These are phyloP conservation scores for Plenodomus lindquistii DNA, from an alignment of 2,329 filamentous ascomycete genomes.

Conservation along the genomic window DNA sequence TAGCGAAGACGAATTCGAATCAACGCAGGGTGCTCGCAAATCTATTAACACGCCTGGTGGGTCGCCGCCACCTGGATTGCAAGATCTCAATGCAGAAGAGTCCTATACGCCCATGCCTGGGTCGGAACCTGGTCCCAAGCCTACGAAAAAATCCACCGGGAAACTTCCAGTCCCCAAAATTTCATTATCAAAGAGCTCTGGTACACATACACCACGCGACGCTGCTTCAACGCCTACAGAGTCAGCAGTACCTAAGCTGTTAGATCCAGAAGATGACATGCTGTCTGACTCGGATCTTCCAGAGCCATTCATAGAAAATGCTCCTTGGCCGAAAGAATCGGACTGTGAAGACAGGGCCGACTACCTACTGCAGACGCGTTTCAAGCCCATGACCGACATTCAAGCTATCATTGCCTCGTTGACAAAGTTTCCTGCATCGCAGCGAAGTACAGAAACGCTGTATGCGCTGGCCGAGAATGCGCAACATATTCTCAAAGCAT, in stretches of 20 bases:
- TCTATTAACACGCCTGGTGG: constrained; percentile 15
- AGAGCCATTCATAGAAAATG: constrained; percentile 38
- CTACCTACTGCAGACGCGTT: constrained; percentile 46
- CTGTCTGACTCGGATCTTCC: constrained; percentile 44
- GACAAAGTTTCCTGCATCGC: constrained; percentile 47
- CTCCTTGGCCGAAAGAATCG: constrained; percentile 28
- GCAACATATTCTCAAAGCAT: constrained; percentile 55
- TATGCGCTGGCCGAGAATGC: constrained; percentile 60
- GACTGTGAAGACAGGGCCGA: constrained; percentile 48
- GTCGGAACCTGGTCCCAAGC: constrained; percentile 11
- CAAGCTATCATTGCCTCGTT: constrained; percentile 49
- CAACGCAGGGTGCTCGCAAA: constrained; percentile 15
- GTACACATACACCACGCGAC: constrained; percentile 32
- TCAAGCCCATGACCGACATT: constrained; percentile 48
- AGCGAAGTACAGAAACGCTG: constrained; percentile 56
- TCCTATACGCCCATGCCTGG: constrained; percentile 8
- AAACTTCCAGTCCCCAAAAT: constrained; percentile 25
- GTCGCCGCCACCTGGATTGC: constrained; percentile 25
- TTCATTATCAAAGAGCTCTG: constrained; percentile 22
- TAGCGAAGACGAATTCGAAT: constrained; percentile 17
- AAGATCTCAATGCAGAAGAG: constrained; percentile 12
- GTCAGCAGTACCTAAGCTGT: constrained; percentile 21
- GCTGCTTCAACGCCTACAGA: constrained; percentile 30
- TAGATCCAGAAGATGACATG: constrained; percentile 40
- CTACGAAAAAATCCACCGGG: constrained; percentile 7